Evolutionary conservation across 345 rosid genomes (phyloP), one percentile per base, ranked within the genome.

Genomic region (Adansonia digitata): DNA sequence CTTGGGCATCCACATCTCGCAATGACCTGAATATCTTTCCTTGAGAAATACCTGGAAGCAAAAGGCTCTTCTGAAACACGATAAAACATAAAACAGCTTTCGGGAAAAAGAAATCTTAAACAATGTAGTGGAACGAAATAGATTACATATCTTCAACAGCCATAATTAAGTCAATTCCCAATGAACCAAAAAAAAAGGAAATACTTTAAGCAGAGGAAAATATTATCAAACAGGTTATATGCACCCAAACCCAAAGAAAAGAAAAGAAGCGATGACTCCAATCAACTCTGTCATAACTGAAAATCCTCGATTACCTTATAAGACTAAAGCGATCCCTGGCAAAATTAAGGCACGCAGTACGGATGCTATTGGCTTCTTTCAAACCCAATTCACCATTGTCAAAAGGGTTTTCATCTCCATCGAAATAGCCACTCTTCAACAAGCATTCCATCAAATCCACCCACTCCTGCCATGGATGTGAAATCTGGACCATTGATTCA

Each of bases 391-490:
- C 80, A n/a, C 49, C 77, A 29, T 53, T 71, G 26, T 35, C 52
- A 61, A 82, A 81, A 14, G 91, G 93, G 82, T 82, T 84, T 68
- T 73, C 77, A 56, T 12, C 81, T 52, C 77, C 87, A 24, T 65
- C 88, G 12, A 90, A 89, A 78, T 91, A 91, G 12, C 90, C 92
- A 80, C 78, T 82, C 74, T 79, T 89, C 78, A 76, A 53, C 71
- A 91, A 78, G 80, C 83, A 73, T 27, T 84, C 88, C 89, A 92
- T 89, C 77, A 94, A 80, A 71, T 81, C 83, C 67, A 86, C 81
- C 98, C 97, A 94, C 69, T 94, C 94, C 17, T 88, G 92, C 97
- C 94, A 94, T 15, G 91, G 89, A 75, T 88, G 93, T 10, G 91
- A 83, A 79, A 87, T 83, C 78, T 72, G 81, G 42, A 80, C 74